Base-by-base conservation (phyloP, 345 rosid genomes). In the Odontarrhena argentea region DNA sequence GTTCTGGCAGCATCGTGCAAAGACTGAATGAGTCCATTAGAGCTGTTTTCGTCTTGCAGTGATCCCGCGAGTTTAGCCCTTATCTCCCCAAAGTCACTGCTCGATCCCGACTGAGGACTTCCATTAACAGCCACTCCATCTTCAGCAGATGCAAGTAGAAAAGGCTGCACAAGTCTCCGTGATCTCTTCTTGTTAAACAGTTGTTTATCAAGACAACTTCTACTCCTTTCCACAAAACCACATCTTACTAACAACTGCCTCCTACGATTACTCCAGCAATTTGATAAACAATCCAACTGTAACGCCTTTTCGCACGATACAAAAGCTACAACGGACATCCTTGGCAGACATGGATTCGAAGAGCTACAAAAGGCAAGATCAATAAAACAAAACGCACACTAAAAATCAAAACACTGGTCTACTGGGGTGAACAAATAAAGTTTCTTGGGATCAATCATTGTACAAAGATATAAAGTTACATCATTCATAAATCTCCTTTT, bases 1-100 rank as follows among this genome's bases (percentile, higher is more conserved):
- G 79, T 78, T 77, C 99, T 83, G 9, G 97, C 99, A 34, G 89
- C 92, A 41, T 91, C 95, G 62, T 91, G 91, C 59, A 94, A 70
- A 77, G 84, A 78, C 63, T 94, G 95, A 56, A 84, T 83, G 60
- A 94, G 87, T 73, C 83, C 95, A 76, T 79, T 81, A 79, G 79
- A 85, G 40, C 68, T 74, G 70, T 84, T 87, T 51, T 81, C 85
- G 9, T 73, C 82, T 65, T 83, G 87, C 53, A 87, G 46, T 55
- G 97, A 78, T 50, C 76, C 87, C 11, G 70, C 65, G 41, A 94
- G 77, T 58, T 79, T 87, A 41, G 76, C 60, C 70, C 85, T 84
- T 63, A 81, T 59, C 42, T 79, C 88, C 68, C 78, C 86, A 41
- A 84, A 83, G 55, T 77, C 63, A 55, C 74, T 65, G 55, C 65